Evolutionary conservation across 768 basidiomycete species (phyloP).

Genomic region (Lactifluus rugatus): DNA sequence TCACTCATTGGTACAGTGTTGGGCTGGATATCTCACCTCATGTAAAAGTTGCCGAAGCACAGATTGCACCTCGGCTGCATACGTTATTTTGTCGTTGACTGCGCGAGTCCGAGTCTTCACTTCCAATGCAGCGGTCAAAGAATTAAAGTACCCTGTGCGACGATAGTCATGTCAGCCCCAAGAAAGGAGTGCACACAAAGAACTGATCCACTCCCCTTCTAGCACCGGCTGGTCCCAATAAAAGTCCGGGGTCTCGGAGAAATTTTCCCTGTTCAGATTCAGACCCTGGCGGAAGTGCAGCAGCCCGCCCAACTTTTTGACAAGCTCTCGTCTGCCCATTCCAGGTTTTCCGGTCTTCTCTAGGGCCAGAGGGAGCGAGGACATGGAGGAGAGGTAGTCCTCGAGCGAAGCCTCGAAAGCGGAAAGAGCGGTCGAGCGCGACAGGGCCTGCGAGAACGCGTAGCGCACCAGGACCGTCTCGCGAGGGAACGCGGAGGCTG

Average conservation of each 20-base stretch:
- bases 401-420: conserved; percentile 82
- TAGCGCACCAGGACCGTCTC: conserved; percentile 80
- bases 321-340: conserved; percentile 68
- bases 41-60: conserved; percentile 55
- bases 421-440: conserved; percentile 80
- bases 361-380: conserved; percentile 65
- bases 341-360: conserved; percentile 77
- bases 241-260: conserved; percentile 82
- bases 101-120: conserved; percentile 71
- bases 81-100: conserved; percentile 88
- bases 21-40: conserved; percentile 5
- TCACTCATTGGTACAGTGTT: conserved; percentile 3
- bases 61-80: conserved; percentile 83
- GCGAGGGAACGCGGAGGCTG: conserved; percentile 46
- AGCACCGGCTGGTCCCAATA: conserved; percentile 93
- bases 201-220: conserved; percentile 45
- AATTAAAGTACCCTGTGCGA: conserved; percentile 64
- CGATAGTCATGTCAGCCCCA: not conserved
- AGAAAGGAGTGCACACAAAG: not conserved
- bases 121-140: conserved; percentile 77
- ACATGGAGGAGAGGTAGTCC: conserved; percentile 73
- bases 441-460: conserved; percentile 84
- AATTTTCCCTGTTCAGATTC: conserved; percentile 83
- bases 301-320: conserved; percentile 85
- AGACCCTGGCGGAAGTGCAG: conserved; percentile 89